These are phyloP conservation scores for Candida freyschussii DNA, from an alignment of 1,139 yeast genomes.

Conservation along the genomic window DNA sequence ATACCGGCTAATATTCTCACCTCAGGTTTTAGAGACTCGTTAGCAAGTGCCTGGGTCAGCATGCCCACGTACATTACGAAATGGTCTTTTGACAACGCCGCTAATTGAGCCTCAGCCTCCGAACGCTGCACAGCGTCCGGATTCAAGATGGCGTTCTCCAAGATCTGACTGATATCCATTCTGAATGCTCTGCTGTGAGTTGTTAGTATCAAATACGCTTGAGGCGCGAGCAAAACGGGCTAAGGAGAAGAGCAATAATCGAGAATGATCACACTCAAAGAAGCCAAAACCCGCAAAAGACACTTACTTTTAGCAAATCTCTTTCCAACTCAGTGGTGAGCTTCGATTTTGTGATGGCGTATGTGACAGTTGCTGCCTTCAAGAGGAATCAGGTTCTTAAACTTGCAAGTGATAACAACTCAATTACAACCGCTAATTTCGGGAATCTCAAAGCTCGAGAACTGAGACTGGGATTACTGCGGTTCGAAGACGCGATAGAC, in stretches of 20 bases:
- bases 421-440: too few species aligned
- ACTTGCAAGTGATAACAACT: too few species aligned
- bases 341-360: too few species aligned
- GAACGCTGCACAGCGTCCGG: constrained; percentile 64
- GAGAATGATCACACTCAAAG: too few species aligned
- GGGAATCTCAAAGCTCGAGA: too few species aligned
- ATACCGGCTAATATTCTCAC: constrained; percentile 91
- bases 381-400: too few species aligned
- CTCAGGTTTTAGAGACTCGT: constrained; percentile 63
- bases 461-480: too few species aligned
- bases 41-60: constrained; percentile 68
- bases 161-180: constrained; percentile 59
- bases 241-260: not conserved
- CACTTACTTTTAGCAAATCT: not conserved
- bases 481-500: too few species aligned
- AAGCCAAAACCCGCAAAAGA: too few species aligned
- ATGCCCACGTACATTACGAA: constrained; percentile 69
- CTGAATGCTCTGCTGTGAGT: constrained; percentile 4
- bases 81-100: constrained; percentile 67
- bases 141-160: constrained; percentile 73
- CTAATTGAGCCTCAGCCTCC: constrained; percentile 77
- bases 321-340: too few species aligned
- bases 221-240: not conserved
- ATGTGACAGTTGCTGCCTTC: too few species aligned
- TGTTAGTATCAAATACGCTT: not conserved